Evolutionary conservation across 495 filamentous ascomycete genomes (phyloP), one percentile per base, ranked within the genome.

Genomic region (Neurospora sublineolata): DNA sequence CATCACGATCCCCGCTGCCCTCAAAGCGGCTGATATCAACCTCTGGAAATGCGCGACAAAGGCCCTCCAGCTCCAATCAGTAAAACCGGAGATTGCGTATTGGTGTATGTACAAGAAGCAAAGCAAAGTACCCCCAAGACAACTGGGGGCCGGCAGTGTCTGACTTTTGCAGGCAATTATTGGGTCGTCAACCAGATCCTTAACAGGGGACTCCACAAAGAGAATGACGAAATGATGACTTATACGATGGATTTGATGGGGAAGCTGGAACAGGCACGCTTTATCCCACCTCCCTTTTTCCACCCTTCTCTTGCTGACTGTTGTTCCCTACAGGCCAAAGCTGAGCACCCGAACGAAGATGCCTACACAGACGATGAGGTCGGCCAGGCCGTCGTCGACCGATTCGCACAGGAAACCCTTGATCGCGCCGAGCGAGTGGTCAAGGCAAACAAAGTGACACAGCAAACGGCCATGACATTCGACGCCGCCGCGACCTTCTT

Each of bases 391-490:
- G 97, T 97, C 77, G 89, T 97, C 41, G 94, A 97, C 81, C 92
- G 97, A 76, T 99, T 99, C 79, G 94, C 88, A 9, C 83, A 93
- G 73, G 91, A 97, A 77, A 92, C 94, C 14, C 93, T 99, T 70
- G 85, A 90, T 33, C 87, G 93, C 71, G 96, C 92, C 6, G 92
- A 97, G 69, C 87, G 90, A 27, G 89, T 92, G 5, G 87, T 98
- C 76, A 89, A 90, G 69, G 90, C 90, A 58, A 91, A 95, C 80
- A 93, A 90, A 78, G 94, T 92, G 68, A 93, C 95, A 41, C 90
- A 87, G 93, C 92, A 97, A 87, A 99, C 95, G 1, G 93, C 91
- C 74, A 93, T 94, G 76, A 98, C 94, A 0, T 94, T 99, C 76
- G 88, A 90, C 77, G 96, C 95, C 27, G 94, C 96, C 0, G 90